phyloP scores from a whole-genome alignment of 306 rosid species.

The Hylodesmum podocarpum region DNA sequence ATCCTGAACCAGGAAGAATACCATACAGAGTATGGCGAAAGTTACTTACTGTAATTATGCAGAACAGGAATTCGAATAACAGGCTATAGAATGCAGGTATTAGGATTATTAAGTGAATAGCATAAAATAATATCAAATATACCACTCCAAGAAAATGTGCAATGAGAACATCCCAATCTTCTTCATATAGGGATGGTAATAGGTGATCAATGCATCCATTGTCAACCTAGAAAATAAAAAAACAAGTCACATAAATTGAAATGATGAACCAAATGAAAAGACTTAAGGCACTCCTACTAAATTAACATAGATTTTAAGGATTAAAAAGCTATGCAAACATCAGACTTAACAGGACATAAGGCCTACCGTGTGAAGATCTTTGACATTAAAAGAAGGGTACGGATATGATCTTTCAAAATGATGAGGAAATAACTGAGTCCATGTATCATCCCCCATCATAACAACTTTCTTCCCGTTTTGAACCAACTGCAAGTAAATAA shows the following conservation, averaged over 20 bases:
- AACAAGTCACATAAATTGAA: constrained; percentile 12
- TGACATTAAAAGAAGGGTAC: constrained; percentile 92
- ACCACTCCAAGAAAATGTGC: constrained; percentile 99
- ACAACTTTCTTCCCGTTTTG: constrained; percentile 88
- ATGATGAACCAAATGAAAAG: neutral
- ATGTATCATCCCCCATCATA: constrained; percentile 99
- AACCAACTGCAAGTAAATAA: constrained; percentile 55
- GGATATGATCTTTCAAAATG: constrained; percentile 83
- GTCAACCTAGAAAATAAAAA: constrained; percentile 67
- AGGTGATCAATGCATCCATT: constrained; percentile 92
- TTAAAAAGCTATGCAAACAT: constrained; percentile 18
- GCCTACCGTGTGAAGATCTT: constrained; percentile 92
- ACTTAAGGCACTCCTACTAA: neutral
- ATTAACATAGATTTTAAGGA: constrained; percentile 21
- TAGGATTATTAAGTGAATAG: neutral
- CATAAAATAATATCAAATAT: constrained; percentile 26
- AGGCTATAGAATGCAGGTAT: neutral
- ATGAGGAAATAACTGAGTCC: constrained; percentile 89
- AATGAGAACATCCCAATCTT: constrained; percentile 95
- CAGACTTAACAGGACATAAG: neutral
- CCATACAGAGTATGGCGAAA: constrained; percentile 13
- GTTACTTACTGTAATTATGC: constrained; percentile 14
- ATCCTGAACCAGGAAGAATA: constrained; percentile 54
- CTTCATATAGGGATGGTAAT: constrained; percentile 75
- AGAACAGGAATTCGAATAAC: constrained; percentile 9